phyloP scores from a whole-genome alignment of 2,329 filamentous ascomycete genomes.

The Ceratocystis cubensis region DNA sequence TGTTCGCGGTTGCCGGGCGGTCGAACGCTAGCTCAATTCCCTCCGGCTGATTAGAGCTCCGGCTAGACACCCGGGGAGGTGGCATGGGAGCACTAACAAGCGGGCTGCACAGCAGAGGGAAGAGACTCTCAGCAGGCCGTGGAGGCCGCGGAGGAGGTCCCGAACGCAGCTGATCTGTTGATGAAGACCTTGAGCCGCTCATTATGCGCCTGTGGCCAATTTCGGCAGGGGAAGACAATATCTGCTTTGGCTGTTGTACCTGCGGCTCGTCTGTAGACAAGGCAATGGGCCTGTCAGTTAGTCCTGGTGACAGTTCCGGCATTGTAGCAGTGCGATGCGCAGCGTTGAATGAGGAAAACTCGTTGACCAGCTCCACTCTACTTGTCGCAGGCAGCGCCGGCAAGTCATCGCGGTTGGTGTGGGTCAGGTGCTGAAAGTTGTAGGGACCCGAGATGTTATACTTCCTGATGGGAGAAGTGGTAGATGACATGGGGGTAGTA shows the following conservation, averaged over 20 bases:
- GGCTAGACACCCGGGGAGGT: constrained; percentile 45
- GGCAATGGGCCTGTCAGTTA: constrained; percentile 19
- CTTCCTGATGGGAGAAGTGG: constrained; percentile 21
- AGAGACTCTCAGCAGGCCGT: constrained; percentile 31
- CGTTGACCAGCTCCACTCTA: constrained; percentile 33
- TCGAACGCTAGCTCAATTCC: constrained; percentile 33
- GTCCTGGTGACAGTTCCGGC: constrained; percentile 12
- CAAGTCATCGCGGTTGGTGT: constrained; percentile 41
- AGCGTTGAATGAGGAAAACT: constrained; percentile 26
- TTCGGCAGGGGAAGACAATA: constrained; percentile 19
- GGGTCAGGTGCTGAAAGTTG: constrained; percentile 54
- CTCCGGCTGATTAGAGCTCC: constrained; percentile 36
- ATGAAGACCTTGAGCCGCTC: constrained; percentile 30
- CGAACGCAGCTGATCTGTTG: constrained; percentile 36
- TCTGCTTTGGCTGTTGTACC: constrained; percentile 7
- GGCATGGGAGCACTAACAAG: constrained; percentile 31
- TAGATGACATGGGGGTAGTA: constrained; percentile 20
- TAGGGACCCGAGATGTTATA: constrained; percentile 50
- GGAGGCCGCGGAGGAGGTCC: constrained; percentile 35
- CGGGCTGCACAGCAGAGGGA: constrained; percentile 18
- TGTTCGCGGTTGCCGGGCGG: constrained; percentile 35
- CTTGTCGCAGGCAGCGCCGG: constrained; percentile 32
- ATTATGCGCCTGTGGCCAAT: constrained; percentile 29
- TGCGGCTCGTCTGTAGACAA: neutral
- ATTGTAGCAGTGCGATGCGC: constrained; percentile 19